Evolutionary conservation across 169 alveolate genomes (phyloP).

Genomic region (Babesia gibsoni): DNA sequence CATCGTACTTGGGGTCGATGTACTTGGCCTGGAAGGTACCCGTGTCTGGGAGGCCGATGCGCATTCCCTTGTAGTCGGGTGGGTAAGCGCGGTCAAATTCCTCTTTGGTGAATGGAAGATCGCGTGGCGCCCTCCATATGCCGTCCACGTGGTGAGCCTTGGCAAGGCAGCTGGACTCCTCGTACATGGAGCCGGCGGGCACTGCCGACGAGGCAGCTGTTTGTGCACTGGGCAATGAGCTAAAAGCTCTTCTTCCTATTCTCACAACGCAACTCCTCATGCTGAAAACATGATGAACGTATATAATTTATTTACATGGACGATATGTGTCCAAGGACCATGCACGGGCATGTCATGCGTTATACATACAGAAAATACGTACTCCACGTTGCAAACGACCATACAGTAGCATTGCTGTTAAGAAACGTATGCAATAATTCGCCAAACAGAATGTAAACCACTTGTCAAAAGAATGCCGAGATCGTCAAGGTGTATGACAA

Average conservation of each 20-base stretch:
- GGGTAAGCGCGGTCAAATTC: conserved; percentile 71
- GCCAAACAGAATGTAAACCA: too few species aligned
- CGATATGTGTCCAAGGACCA: too few species aligned
- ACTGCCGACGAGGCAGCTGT: background rate
- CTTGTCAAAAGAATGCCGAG: too few species aligned
- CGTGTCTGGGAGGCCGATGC: conserved; percentile 70
- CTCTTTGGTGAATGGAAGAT: conserved; percentile 51
- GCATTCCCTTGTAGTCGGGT: conserved; percentile 69
- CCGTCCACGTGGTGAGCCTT: conserved; percentile 69
- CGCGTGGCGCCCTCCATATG: conserved; percentile 75
- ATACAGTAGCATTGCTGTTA: too few species aligned
- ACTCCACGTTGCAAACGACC: too few species aligned
- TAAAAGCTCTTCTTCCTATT: background rate
- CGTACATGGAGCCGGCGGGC: conserved; percentile 31
- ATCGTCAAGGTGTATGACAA: too few species aligned
- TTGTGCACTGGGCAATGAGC: background rate
- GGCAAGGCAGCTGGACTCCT: conserved; percentile 60
- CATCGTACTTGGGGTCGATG: conserved; percentile 62
- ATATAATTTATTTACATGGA: too few species aligned
- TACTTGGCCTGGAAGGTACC: conserved; percentile 51
- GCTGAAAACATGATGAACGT: background rate
- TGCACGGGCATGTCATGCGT: too few species aligned
- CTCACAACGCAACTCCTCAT: background rate
- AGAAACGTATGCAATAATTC: too few species aligned
- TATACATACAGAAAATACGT: too few species aligned